Percentiles rank a stretch among this genome's conserved stretches.
Evolutionary conservation across 352 stramenopile genomes (phyloP).

Genomic region (Pythium aristosporum): DNA sequence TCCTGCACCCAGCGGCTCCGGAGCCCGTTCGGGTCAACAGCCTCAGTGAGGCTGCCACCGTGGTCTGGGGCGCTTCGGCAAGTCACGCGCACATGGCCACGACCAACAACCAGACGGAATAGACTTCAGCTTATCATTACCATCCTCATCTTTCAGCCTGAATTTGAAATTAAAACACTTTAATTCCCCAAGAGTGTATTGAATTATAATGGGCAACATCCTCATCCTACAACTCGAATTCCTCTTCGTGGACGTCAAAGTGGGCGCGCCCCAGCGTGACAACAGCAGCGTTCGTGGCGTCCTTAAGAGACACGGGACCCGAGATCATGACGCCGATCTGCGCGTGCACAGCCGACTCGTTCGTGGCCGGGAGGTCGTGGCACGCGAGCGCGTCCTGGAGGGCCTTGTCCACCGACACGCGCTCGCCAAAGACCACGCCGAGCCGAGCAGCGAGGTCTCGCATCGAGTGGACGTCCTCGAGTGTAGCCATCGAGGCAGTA

Average conservation of each 20-base stretch:
- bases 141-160: no score
- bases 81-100: no score
- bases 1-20: no score
- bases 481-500: background rate
- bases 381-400: background rate
- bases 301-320: slow-evolving; percentile 18
- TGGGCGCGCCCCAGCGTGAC: background rate
- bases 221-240: slow-evolving; percentile 27
- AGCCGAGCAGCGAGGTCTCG: slow-evolving; percentile 21
- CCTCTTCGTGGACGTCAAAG: slow-evolving; percentile 29
- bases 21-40: no score
- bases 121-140: no score
- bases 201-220: no score
- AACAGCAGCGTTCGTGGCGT: slow-evolving; percentile 13
- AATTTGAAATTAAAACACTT: no score
- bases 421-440: slow-evolving; percentile 9
- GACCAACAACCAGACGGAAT: no score
- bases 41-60: no score
- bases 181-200: no score
- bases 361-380: background rate
- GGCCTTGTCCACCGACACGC: slow-evolving; percentile 6
- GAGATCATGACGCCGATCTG: slow-evolving; percentile 20
- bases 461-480: slow-evolving; percentile 6
- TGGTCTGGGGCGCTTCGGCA: no score
- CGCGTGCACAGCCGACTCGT: background rate